These are phyloP conservation scores for Phalaenopsis hybrid DNA, from an alignment of 116 monocot species.

Conservation along the genomic window DNA sequence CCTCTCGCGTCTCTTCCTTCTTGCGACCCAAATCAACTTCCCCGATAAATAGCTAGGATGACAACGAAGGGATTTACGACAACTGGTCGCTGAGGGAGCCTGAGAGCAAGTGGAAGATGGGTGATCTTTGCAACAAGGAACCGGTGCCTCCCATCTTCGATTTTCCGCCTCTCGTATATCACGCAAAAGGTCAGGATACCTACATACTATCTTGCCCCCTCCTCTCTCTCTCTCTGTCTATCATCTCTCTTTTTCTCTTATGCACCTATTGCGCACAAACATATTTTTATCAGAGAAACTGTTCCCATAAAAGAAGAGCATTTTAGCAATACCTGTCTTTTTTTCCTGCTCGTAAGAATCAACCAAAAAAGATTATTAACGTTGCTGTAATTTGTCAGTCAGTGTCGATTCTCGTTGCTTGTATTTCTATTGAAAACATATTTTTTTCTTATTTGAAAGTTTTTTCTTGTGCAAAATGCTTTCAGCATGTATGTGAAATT, in stretches of 20 bases:
- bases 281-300: background rate
- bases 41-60: too few species aligned
- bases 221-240: too few species aligned
- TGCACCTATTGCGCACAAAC: background rate
- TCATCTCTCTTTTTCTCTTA: too few species aligned
- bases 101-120: constrained; percentile 14
- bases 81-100: background rate
- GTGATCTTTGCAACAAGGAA: constrained; percentile 17
- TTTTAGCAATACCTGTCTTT: background rate
- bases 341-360: background rate
- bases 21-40: too few species aligned
- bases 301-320: background rate
- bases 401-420: background rate
- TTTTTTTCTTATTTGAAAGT: background rate
- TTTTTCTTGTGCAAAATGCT: background rate
- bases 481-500: background rate
- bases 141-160: constrained; percentile 96
- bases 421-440: background rate
- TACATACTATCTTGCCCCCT: background rate
- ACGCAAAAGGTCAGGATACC: constrained; percentile 59
- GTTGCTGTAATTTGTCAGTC: background rate
- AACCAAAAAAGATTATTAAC: background rate
- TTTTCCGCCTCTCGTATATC: constrained; percentile 76
- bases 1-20: too few species aligned
- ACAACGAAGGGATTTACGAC: too few species aligned